Evolutionary conservation across 225 moss, liverwort and hornwort species (phyloP).

Genomic region (Pseudoscleropodium purum): DNA sequence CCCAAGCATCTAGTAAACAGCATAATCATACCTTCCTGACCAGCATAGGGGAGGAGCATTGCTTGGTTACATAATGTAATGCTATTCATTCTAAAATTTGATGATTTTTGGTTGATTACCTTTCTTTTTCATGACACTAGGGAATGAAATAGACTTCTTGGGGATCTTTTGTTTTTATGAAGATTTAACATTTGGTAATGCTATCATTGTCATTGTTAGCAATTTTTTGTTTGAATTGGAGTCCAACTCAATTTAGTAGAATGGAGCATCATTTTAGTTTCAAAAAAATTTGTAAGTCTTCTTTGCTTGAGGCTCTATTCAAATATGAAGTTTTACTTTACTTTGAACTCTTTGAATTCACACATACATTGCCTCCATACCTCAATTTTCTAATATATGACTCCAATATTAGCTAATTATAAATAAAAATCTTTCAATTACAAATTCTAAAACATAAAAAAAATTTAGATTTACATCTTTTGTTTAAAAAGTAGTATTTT

Average conservation of each 20-base stretch:
- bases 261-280: background rate
- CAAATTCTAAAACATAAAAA: background rate
- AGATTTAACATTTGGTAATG: background rate
- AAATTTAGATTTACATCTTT: background rate
- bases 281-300: background rate
- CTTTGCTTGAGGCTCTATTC: background rate
- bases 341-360: background rate
- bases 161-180: background rate
- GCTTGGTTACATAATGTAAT: rapidly evolving
- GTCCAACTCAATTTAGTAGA: rapidly evolving
- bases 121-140: too few species aligned
- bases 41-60: background rate
- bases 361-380: background rate
- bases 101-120: background rate
- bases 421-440: rapidly evolving
- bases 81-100: background rate
- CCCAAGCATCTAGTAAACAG: background rate
- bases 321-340: background rate
- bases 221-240: rapidly evolving
- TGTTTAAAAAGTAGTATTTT: background rate
- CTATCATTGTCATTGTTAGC: rapidly evolving
- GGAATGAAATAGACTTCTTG: too few species aligned
- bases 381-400: background rate
- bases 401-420: rapidly evolving
- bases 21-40: rapidly evolving